Evolutionary conservation across 306 rosid species (phyloP).

Genomic region (Myrica gale): DNA sequence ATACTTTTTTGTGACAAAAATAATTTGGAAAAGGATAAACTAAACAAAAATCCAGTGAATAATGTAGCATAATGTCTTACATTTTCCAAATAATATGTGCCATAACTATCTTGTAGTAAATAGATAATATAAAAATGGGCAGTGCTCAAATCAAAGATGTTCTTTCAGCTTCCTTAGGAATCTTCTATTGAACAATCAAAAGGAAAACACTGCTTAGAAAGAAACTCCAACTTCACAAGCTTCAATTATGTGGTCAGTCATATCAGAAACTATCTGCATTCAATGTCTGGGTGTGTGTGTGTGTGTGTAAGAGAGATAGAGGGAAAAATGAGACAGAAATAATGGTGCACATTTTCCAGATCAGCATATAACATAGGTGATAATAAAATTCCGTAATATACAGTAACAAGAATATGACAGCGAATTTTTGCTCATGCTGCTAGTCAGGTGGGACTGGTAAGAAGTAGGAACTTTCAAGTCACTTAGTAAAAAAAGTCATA

Average conservation of each 20-base stretch:
- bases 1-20: not conserved
- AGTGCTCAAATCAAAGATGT: not conserved
- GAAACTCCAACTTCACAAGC: not conserved
- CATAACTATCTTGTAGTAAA: not conserved
- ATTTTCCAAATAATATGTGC: not conserved
- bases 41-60: slow-evolving; percentile 3
- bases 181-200: not conserved
- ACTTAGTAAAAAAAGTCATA: not conserved
- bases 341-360: not conserved
- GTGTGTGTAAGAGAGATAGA: not conserved
- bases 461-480: not conserved
- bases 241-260: not conserved
- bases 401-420: too few species aligned
- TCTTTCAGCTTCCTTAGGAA: too few species aligned
- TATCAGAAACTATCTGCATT: not conserved
- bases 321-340: not conserved
- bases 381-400: too few species aligned
- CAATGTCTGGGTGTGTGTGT: not conserved
- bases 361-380: not conserved
- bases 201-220: not conserved
- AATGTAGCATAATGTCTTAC: not conserved
- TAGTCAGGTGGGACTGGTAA: not conserved
- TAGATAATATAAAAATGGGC: not conserved
- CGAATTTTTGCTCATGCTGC: not conserved
- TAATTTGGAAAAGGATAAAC: slow-evolving; percentile 1